Percentiles rank a stretch among this genome's conserved stretches.
Conservation (phyloP, 495 filamentous ascomycete species). For the Annulohypoxylon maeteangense region DNA sequence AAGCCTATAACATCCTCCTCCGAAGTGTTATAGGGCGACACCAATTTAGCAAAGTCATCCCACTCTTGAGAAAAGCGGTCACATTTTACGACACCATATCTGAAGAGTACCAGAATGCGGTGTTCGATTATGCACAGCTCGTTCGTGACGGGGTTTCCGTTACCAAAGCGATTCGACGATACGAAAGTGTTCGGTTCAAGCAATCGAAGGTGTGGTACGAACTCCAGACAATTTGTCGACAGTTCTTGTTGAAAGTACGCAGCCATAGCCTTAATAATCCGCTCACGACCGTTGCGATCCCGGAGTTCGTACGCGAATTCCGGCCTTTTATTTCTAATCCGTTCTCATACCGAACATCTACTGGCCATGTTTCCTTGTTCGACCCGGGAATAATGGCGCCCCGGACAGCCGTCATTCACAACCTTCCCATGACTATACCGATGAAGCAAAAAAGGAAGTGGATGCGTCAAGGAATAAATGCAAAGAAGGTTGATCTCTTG, state of each 20-base stretch:
- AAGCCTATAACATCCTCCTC: slow-evolving; percentile 48
- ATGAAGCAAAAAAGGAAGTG: slow-evolving; percentile 17
- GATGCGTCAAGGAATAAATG: not conserved
- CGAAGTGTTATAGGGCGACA: slow-evolving; percentile 41
- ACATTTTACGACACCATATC: slow-evolving; percentile 42
- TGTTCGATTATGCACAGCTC: slow-evolving; percentile 46
- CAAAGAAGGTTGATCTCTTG: not conserved
- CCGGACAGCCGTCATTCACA: not conserved
- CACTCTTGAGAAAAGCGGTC: slow-evolving; percentile 43
- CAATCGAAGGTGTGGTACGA: slow-evolving; percentile 44
- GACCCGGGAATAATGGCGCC: slow-evolving; percentile 26
- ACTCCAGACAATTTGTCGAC: slow-evolving; percentile 39
- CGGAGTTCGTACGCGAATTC: slow-evolving; percentile 62
- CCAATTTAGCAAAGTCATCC: slow-evolving; percentile 27
- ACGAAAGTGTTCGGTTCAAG: slow-evolving; percentile 35
- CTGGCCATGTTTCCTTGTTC: slow-evolving; percentile 43
- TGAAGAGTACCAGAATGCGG: slow-evolving; percentile 45
- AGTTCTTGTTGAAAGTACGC: slow-evolving; percentile 37
- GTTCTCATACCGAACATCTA: slow-evolving; percentile 47
- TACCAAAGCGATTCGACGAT: slow-evolving; percentile 10
- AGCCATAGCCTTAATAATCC: slow-evolving; percentile 18
- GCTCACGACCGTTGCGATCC: slow-evolving; percentile 46
- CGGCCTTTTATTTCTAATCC: slow-evolving; percentile 56
- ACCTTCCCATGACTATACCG: slow-evolving; percentile 16
- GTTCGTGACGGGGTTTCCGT: slow-evolving; percentile 15